Base-by-base conservation (phyloP, 148 eudicot genomes). In the Camellia sinensis region DNA sequence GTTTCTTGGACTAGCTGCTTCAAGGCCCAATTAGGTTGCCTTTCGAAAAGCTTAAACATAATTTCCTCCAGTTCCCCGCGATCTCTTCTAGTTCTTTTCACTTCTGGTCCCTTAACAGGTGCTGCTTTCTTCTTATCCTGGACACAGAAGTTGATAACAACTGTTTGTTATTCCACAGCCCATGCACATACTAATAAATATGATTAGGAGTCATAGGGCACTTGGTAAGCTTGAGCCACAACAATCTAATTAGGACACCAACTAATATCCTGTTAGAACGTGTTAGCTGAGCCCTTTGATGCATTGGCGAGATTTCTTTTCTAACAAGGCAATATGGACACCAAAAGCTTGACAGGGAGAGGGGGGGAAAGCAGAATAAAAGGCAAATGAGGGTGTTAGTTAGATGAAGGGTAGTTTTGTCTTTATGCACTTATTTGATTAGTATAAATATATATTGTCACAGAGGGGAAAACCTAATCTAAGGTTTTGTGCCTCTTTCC, bases 1-100 rank as follows among this genome's bases (percentile, higher is more conserved):
- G 99, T 96, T 84, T 96, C 98, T 82, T 90, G 94, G 63, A 96
- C 97, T 69, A 96, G 86, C 85, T 92, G 95, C 92, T 96, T 96
- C 72, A 96, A 73, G n/a, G 98, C 88, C 99, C 99, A 96, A 70
- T 93, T 96, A 83, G 99, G 94, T 80, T 95, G 94, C 80, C 83
- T 90, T 89, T 95, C 97, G 69, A 93, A 95, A 75, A 95, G 89
- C 86, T 93, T 95, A 79, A 95, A 95, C 98, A 95, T 93, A 71
- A 93, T 95, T 78, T 95, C 94, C 77, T 95, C 97, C 84, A 95
- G 74, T 71, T 95, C 98, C 46, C 98, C 97, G 70, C 97, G 98
- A 80, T 93, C 97, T 84, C 97, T 93, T 87, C 98, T 90, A 60
- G 98, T 96, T 84, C 98, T 91, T 87, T 93, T 96, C 82, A 96